phyloP scores from a whole-genome alignment of 2,329 filamentous ascomycete species.

The Talaromyces amestolkiae region DNA sequence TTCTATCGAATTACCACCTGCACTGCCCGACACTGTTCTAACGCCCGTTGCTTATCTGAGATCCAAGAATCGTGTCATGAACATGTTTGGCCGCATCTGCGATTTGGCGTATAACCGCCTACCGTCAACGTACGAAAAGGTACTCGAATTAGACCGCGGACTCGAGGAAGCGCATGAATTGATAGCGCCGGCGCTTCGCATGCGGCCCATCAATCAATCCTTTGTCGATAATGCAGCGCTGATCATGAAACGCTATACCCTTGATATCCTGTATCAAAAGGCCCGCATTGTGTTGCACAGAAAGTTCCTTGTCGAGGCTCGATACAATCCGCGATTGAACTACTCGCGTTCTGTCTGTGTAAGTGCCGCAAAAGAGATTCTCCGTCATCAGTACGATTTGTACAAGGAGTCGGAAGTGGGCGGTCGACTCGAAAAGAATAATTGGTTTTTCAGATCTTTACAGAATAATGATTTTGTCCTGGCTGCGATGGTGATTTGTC shows the following conservation, averaged over 20 bases:
- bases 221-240: slow-evolving; percentile 48
- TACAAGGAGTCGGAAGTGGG: slow-evolving; percentile 52
- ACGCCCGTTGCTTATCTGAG: slow-evolving; percentile 44
- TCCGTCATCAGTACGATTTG: slow-evolving; percentile 49
- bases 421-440: slow-evolving; percentile 49
- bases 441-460: slow-evolving; percentile 58
- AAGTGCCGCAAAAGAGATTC: slow-evolving; percentile 46
- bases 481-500: slow-evolving; percentile 57
- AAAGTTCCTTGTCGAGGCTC: slow-evolving; percentile 44
- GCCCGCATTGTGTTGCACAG: slow-evolving; percentile 52
- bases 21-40: slow-evolving; percentile 52
- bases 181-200: slow-evolving; percentile 19
- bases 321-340: slow-evolving; percentile 33
- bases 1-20: slow-evolving; percentile 49
- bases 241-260: slow-evolving; percentile 52
- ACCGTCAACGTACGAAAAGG: slow-evolving; percentile 31
- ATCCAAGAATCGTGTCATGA: slow-evolving; percentile 32
- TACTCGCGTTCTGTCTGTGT: slow-evolving; percentile 48
- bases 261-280: slow-evolving; percentile 51
- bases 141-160: slow-evolving; percentile 31
- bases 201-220: slow-evolving; percentile 28
- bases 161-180: slow-evolving; percentile 27
- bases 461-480: slow-evolving; percentile 60
- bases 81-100: slow-evolving; percentile 31
- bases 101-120: slow-evolving; percentile 33